These are phyloP conservation scores for Globisporangium lucens DNA, from an alignment of 352 stramenopile species.

Conservation along the genomic window DNA sequence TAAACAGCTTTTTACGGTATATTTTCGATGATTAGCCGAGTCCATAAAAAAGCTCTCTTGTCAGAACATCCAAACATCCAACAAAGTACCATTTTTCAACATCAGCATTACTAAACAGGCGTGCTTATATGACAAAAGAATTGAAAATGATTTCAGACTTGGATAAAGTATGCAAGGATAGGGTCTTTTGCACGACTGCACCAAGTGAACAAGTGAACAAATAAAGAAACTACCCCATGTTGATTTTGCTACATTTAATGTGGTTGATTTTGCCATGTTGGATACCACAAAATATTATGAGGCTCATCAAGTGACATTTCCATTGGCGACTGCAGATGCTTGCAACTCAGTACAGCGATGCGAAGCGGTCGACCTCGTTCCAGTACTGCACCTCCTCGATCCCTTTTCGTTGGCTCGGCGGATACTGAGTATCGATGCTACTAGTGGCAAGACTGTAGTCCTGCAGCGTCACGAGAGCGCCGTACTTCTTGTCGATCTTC, in stretches of 20 bases:
- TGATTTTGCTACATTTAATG: background rate
- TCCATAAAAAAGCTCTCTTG: no score
- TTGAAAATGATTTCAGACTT: no score
- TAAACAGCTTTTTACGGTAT: no score
- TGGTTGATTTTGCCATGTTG: background rate
- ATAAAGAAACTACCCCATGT: background rate
- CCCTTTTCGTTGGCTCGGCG: background rate
- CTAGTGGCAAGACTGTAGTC: background rate
- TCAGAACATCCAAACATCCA: no score
- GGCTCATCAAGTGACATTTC: background rate
- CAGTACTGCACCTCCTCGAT: constrained; percentile 20
- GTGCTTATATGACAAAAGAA: no score
- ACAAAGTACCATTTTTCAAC: no score
- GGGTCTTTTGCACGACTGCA: background rate
- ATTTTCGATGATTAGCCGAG: no score
- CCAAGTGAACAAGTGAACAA: background rate
- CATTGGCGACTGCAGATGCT: background rate
- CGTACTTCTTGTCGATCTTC: constrained; percentile 15
- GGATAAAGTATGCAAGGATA: no score
- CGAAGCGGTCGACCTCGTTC: constrained; percentile 21
- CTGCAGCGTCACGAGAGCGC: background rate
- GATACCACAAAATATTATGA: background rate
- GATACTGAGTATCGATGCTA: background rate
- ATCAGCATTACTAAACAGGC: no score
- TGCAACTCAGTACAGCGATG: constrained; percentile 6